These are phyloP conservation scores for Ophiostoma himal-ulmi DNA, from an alignment of 2,329 filamentous ascomycete species.

Conservation along the genomic window DNA sequence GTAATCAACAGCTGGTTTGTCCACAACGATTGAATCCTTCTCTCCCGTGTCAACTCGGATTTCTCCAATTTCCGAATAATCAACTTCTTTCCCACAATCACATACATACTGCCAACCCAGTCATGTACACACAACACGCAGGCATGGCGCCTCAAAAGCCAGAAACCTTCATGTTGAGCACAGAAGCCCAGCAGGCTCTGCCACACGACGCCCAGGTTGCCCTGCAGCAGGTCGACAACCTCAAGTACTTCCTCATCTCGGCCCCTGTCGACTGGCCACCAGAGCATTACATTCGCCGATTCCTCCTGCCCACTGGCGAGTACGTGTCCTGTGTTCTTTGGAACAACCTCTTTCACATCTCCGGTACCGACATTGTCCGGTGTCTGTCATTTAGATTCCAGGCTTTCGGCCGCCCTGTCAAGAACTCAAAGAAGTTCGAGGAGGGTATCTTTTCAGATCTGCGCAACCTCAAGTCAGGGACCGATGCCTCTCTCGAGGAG, in stretches of 20 bases:
- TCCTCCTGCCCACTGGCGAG: constrained; percentile 92
- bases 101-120: constrained; percentile 26
- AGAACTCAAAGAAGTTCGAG: constrained; percentile 99
- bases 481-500: constrained; percentile 95
- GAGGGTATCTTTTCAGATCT: constrained; percentile 99
- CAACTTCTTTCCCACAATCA: neutral
- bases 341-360: constrained; percentile 99
- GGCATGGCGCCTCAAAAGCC: constrained; percentile 93
- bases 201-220: constrained; percentile 45
- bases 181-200: constrained; percentile 91
- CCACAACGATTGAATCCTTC: constrained; percentile 17
- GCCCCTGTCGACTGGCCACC: constrained; percentile 96
- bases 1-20: constrained; percentile 24
- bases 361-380: constrained; percentile 96
- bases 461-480: constrained; percentile 95
- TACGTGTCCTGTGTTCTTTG: constrained; percentile 98
- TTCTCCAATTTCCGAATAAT: neutral
- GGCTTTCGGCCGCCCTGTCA: constrained; percentile 94
- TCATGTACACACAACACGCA: constrained; percentile 77
- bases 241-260: constrained; percentile 99
- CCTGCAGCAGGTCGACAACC: constrained; percentile 76
- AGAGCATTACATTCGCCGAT: constrained; percentile 93
- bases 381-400: constrained; percentile 98
- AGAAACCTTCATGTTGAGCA: constrained; percentile 97
- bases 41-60: constrained; percentile 13